phyloP scores from a whole-genome alignment of 1,284 basidiomycete species.

The Flammula alnicola region DNA sequence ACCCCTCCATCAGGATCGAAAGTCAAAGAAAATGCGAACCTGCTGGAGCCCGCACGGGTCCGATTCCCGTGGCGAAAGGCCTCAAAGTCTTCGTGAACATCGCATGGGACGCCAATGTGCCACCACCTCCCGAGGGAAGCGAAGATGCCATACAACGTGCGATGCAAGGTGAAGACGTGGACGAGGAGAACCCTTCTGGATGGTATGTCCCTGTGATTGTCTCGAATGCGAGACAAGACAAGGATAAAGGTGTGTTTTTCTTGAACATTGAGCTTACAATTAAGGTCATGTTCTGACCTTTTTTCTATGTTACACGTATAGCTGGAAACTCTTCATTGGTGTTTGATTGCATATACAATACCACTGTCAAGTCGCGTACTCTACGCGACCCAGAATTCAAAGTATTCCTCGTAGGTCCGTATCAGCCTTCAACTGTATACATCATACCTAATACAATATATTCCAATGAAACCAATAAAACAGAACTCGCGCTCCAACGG shows the following conservation, averaged over 20 bases:
- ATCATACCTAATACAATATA: not conserved
- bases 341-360: slow-evolving; percentile 71
- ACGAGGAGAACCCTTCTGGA: slow-evolving; percentile 39
- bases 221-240: slow-evolving; percentile 62
- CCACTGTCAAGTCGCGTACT: slow-evolving; percentile 58
- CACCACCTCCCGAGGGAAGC: slow-evolving; percentile 61
- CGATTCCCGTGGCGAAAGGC: slow-evolving; percentile 46
- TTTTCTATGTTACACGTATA: too few species aligned
- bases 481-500: slow-evolving; percentile 70
- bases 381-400: slow-evolving; percentile 68
- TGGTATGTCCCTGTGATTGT: slow-evolving; percentile 77
- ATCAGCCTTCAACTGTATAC: not conserved
- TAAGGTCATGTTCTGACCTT: not conserved
- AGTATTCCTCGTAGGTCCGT: slow-evolving; percentile 66
- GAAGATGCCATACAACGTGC: slow-evolving; percentile 61
- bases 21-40: slow-evolving; percentile 22
- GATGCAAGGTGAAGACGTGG: slow-evolving; percentile 51
- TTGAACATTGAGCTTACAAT: slow-evolving; percentile 3
- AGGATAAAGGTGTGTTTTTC: slow-evolving; percentile 65
- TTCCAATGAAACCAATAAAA: not conserved
- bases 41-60: slow-evolving; percentile 34
- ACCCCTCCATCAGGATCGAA: slow-evolving; percentile 16
- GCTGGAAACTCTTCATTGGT: slow-evolving; percentile 71
- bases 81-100: slow-evolving; percentile 76
- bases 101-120: slow-evolving; percentile 67